Evolutionary conservation across 371 early-diverging fungal genomes (phyloP), one percentile per base, ranked within the genome.

Genomic region (Mortierella sp.): DNA sequence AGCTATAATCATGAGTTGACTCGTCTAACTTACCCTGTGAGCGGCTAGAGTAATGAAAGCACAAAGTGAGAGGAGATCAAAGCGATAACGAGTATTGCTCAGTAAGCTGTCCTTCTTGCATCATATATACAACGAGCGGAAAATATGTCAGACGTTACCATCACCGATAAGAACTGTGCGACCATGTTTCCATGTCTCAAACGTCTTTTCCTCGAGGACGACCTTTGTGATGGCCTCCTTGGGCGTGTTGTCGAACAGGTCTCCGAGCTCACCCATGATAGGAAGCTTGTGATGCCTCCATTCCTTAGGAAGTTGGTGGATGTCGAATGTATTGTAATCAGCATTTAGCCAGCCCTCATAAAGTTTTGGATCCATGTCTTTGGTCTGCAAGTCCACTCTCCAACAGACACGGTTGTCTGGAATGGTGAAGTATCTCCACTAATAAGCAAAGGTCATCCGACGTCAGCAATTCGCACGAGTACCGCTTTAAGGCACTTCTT

Each of bases 351-450:
- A 72, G n/a, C 50, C 57, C 38, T 71, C 65, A 5, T 59, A 59
- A 13, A 55, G 51, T 30, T 58, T 49, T 0, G 65, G 57, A 19
- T 61, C 64, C 72, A 66, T 58, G 7, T 26, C 23, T 24, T 50
- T 64, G 4, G 58, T 43, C 54, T 72, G 72, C 26, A 61, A 31
- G 28, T 72, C 72, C 2, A 72, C 28, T 43, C 68, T 58, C 74
- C 74, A 73, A 41, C 64, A 59, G 48, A 73, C 58, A 10, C 68
- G 59, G 46, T 73, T 68, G 38, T 61, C 39, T 24, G 68, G 67
- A 39, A 64, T 56, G 18, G 68, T 67, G 27, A 73, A 73, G 16
- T 63, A 59, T 38, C 68, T 54, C 58, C 68, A 64, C 72, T 72
- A 51, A 10, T 43, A 26, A 61, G 34, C 18, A 31, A 27, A 54